Evolutionary conservation across 1,139 yeast species (phyloP).

Genomic region (Citeromyces siamensis): DNA sequence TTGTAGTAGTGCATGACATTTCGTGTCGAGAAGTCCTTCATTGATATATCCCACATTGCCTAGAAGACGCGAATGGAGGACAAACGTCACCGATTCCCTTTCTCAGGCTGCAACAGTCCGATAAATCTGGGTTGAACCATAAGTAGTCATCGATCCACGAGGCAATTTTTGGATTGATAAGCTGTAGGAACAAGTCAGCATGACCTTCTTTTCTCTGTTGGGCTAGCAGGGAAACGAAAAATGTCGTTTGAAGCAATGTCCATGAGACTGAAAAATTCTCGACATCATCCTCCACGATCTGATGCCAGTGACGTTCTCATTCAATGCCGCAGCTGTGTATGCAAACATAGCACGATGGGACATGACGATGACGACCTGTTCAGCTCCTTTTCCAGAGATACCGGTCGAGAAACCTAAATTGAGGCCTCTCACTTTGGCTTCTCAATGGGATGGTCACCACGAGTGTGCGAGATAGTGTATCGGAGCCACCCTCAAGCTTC

Average conservation of each 20-base stretch:
- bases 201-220: conserved; percentile 51
- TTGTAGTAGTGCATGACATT: conserved; percentile 52
- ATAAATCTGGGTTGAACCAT: conserved; percentile 80
- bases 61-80: conserved; percentile 52
- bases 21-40: conserved; percentile 79
- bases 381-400: conserved; percentile 72
- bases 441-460: conserved; percentile 60
- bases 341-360: conserved; percentile 86
- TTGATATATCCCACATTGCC: conserved; percentile 71
- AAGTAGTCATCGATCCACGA: conserved; percentile 91
- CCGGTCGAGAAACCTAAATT: conserved; percentile 71
- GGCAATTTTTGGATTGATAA: conserved; percentile 25
- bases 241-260: conserved; percentile 73
- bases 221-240: conserved; percentile 61
- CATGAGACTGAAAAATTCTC: no score
- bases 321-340: conserved; percentile 74
- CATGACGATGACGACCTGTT: conserved; percentile 56
- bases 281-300: no score
- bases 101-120: conserved; percentile 70
- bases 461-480: conserved; percentile 61
- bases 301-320: no score
- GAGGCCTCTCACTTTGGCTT: conserved; percentile 33
- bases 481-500: conserved; percentile 59
- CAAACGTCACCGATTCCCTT: conserved; percentile 43
- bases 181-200: conserved; percentile 43